These are phyloP conservation scores for Leucoagaricus sp. DNA, from an alignment of 1,284 basidiomycete genomes.

Conservation along the genomic window DNA sequence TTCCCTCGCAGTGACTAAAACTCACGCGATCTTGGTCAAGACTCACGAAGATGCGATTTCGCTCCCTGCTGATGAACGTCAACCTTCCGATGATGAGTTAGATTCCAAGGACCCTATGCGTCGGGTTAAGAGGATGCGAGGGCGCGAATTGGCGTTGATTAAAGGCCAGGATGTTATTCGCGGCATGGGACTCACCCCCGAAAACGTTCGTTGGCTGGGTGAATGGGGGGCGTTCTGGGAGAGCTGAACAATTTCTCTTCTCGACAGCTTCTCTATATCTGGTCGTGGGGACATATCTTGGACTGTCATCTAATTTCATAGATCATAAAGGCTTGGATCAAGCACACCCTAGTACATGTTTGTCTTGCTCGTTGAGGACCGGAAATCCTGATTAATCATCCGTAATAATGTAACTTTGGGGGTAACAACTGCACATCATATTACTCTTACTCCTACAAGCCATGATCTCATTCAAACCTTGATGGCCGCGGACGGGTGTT, in stretches of 20 bases:
- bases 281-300: not conserved
- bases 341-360: not conserved
- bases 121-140: slow-evolving; percentile 71
- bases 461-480: slow-evolving; percentile 27
- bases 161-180: slow-evolving; percentile 66
- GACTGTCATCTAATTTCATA: not conserved
- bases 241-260: not conserved
- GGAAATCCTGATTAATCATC: not conserved
- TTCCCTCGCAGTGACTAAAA: slow-evolving; percentile 76
- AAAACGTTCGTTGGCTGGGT: slow-evolving; percentile 32
- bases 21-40: slow-evolving; percentile 79
- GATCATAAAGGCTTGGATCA: not conserved
- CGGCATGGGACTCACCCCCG: slow-evolving; percentile 24
- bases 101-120: slow-evolving; percentile 68
- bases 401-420: not conserved
- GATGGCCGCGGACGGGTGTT: not conserved
- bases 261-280: not conserved
- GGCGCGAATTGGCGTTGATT: slow-evolving; percentile 80
- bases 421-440: not conserved
- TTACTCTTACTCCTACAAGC: slow-evolving; percentile 29
- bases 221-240: slow-evolving; percentile 42
- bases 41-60: slow-evolving; percentile 64
- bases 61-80: slow-evolving; percentile 58
- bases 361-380: not conserved
- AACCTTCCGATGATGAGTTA: slow-evolving; percentile 71